phyloP scores from a whole-genome alignment of 441 rosid species.

The Euphorbia celastroides region DNA sequence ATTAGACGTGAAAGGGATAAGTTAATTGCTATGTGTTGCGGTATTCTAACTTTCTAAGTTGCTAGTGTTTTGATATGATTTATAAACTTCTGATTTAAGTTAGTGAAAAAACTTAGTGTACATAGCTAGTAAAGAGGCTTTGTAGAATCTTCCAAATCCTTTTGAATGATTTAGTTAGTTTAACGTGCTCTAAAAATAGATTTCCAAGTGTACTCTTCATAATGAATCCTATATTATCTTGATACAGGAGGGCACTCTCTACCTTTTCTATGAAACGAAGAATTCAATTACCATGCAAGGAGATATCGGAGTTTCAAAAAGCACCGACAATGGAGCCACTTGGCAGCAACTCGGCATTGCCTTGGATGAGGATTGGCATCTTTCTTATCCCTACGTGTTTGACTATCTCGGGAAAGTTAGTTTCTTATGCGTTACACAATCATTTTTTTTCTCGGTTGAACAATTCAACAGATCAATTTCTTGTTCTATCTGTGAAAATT shows the following conservation, averaged over 20 bases:
- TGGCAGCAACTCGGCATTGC: conserved; percentile 92
- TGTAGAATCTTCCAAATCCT: not conserved
- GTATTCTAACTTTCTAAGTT: not conserved
- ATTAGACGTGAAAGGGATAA: too few relatives aligned
- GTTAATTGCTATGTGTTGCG: too few relatives aligned
- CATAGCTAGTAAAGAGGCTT: not conserved
- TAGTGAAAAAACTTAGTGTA: not conserved
- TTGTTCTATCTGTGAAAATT: too few relatives aligned
- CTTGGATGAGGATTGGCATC: conserved; percentile 94
- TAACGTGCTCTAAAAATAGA: conserved; percentile 9
- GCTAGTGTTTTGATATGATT: not conserved
- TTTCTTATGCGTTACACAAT: too few relatives aligned
- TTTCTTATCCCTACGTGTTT: conserved; percentile 88
- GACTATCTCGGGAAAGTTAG: conserved; percentile 70
- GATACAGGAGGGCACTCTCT: conserved; percentile 64
- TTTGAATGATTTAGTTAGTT: not conserved
- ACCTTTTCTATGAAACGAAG: conserved; percentile 79
- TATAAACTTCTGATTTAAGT: not conserved
- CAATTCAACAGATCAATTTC: too few relatives aligned
- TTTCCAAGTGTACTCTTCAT: not conserved
- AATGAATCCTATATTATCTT: conserved; percentile 1
- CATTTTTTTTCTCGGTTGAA: too few relatives aligned
- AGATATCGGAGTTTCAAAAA: conserved; percentile 85
- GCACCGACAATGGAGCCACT: conserved; percentile 77
- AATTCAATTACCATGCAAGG: conserved; percentile 83